phyloP scores from a whole-genome alignment of 148 eudicot species.

The Rhododendron mucronatum region DNA sequence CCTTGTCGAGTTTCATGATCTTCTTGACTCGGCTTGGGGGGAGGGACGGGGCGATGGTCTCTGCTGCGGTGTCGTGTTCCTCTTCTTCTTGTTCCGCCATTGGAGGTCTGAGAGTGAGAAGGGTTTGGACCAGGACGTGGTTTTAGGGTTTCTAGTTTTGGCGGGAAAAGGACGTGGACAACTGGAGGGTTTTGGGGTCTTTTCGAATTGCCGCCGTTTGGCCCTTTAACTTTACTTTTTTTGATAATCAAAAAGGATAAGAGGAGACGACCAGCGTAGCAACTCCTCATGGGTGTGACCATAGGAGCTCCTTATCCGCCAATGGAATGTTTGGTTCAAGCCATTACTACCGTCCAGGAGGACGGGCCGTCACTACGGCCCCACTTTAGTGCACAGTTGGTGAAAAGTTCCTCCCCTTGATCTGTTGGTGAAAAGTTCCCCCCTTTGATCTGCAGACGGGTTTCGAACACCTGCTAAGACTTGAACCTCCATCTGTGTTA shows the following conservation, averaged over 20 bases:
- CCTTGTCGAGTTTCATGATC: constrained; percentile 81
- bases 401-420: no score
- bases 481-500: no score
- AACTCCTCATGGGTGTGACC: accelerated
- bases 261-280: no score
- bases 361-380: no score
- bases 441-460: no score
- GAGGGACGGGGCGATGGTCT: constrained; percentile 38
- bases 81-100: constrained; percentile 52
- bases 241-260: no score
- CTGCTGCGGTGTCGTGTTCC: constrained; percentile 11
- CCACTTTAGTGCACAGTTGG: no score
- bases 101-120: background rate
- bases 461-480: no score
- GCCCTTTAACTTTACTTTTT: background rate
- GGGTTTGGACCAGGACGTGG: background rate
- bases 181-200: background rate
- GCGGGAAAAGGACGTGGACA: background rate
- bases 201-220: background rate
- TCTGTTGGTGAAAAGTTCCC: no score
- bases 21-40: constrained; percentile 66
- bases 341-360: no score
- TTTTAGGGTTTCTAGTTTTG: background rate
- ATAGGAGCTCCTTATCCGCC: no score
- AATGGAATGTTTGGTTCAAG: no score